Evolutionary conservation across 768 basidiomycete genomes (phyloP).

Genomic region (Suillus subalutaceus): DNA sequence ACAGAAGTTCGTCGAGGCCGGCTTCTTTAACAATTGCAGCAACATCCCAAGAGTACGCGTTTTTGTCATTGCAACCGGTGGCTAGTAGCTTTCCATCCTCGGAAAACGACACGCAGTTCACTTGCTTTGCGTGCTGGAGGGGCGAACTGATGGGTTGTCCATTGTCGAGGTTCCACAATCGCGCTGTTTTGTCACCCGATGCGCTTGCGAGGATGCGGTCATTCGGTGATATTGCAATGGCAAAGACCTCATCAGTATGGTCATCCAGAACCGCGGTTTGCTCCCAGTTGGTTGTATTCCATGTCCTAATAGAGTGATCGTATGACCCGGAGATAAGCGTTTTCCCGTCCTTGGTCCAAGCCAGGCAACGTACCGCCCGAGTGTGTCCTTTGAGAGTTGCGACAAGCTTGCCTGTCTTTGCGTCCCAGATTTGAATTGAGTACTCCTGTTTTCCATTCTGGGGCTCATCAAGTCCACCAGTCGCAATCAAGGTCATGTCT

Average conservation of each 20-base stretch:
- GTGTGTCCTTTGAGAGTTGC: neutral
- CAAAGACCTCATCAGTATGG: accelerated
- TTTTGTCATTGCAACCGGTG: neutral
- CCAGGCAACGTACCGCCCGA: neutral
- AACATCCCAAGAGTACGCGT: neutral
- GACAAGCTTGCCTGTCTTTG: no score
- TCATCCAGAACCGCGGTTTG: neutral
- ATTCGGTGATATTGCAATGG: neutral
- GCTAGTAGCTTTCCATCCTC: neutral
- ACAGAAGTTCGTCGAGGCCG: neutral
- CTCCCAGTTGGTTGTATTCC: neutral
- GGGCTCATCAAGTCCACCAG: no score
- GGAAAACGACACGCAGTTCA: neutral
- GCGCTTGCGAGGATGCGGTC: neutral
- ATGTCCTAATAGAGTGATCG: neutral
- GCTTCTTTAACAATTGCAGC: neutral
- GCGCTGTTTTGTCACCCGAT: neutral
- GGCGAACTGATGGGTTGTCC: neutral
- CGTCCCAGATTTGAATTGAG: no score
- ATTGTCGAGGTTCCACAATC: neutral
- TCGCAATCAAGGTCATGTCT: no score
- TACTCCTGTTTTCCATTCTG: no score
- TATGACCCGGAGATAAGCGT: neutral
- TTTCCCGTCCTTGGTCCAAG: neutral
- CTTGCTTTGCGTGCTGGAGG: neutral